Conservation (phyloP, 768 basidiomycete species). For the Collybiopsis confluens region DNA sequence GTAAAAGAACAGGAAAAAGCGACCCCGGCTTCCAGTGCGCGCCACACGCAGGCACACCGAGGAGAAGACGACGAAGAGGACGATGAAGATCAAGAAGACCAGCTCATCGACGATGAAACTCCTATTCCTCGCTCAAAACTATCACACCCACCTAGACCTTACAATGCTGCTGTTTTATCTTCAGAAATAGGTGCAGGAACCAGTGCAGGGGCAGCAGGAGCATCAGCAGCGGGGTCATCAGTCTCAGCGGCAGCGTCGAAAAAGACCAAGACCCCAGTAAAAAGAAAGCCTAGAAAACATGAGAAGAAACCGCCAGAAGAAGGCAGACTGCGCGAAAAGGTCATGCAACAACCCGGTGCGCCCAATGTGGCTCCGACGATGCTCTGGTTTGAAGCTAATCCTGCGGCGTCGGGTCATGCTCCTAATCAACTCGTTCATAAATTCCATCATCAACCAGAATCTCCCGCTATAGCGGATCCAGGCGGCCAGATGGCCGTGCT, state of each 20-base stretch:
- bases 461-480: background rate
- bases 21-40: conserved; percentile 14
- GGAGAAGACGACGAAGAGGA: conserved; percentile 60
- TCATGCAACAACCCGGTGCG: conserved; percentile 28
- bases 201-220: too few relatives aligned
- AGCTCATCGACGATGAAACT: conserved; percentile 74
- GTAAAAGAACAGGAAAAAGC: conserved; percentile 31
- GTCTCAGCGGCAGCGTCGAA: conserved; percentile 18
- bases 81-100: conserved; percentile 72
- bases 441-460: too few relatives aligned
- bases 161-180: background rate
- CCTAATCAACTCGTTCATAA: too few relatives aligned
- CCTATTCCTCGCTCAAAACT: conserved; percentile 9
- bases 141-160: conserved; percentile 8
- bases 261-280: conserved; percentile 48
- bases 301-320: conserved; percentile 41
- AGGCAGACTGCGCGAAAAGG: conserved; percentile 42
- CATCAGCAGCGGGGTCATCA: conserved; percentile 12
- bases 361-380: conserved; percentile 34
- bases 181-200: too few relatives aligned
- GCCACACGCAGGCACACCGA: too few relatives aligned
- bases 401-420: conserved; percentile 20
- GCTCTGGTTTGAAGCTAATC: conserved; percentile 38
- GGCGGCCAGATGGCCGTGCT: background rate
- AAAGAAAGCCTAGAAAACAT: conserved; percentile 50